Evolutionary conservation across 257 asterid species (phyloP).

Genomic region (Penstemon eatonii): DNA sequence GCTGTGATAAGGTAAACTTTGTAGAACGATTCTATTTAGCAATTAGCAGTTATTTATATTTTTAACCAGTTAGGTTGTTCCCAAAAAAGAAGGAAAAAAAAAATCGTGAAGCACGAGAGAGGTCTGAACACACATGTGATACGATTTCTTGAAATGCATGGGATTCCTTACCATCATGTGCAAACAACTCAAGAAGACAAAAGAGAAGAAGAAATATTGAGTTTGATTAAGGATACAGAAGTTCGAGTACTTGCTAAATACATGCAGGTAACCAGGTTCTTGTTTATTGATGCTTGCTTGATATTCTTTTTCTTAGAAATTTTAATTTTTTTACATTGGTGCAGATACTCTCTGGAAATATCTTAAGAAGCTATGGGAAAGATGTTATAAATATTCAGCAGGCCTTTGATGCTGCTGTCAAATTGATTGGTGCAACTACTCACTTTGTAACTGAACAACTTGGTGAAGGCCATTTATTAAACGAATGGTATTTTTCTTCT

Average conservation of each 20-base stretch:
- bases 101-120: constrained; percentile 63
- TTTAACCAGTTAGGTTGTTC: constrained; percentile 22
- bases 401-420: constrained; percentile 97
- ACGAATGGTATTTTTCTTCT: constrained; percentile 62
- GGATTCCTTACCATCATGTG: constrained; percentile 78
- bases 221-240: constrained; percentile 78
- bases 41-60: constrained; percentile 5
- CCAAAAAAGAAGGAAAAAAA: neutral
- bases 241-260: constrained; percentile 92
- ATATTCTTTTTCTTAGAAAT: too few relatives aligned
- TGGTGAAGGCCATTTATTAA: constrained; percentile 91
- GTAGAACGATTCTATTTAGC: neutral
- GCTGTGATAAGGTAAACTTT: constrained; percentile 69
- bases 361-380: constrained; percentile 62
- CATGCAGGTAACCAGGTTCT: constrained; percentile 71
- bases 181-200: constrained; percentile 41
- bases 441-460: constrained; percentile 95
- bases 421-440: constrained; percentile 90
- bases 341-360: constrained; percentile 80
- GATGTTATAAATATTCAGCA: constrained; percentile 93
- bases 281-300: too few relatives aligned
- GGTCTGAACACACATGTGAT: constrained; percentile 79
- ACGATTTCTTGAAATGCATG: constrained; percentile 82
- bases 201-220: constrained; percentile 67
- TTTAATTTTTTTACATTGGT: neutral